Percentiles rank a stretch among this genome's conserved stretches.
These are phyloP conservation scores for Aureobasidium sp. DNA, from an alignment of 2,329 filamentous ascomycete species.

Conservation along the genomic window DNA sequence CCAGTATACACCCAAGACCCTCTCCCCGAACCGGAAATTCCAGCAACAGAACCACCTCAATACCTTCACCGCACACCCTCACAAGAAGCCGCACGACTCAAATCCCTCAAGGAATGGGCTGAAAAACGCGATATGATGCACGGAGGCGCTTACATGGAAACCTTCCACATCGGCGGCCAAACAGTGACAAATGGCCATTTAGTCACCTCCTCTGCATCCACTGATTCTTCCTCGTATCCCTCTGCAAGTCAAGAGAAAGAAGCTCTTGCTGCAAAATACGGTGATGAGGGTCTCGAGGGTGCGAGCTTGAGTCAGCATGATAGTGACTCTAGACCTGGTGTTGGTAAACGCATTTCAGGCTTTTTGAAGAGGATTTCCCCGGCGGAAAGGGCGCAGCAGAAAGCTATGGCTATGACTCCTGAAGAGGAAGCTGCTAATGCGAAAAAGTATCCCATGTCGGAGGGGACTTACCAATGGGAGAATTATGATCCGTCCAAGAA, in stretches of 20 bases:
- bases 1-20: not conserved
- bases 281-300: not conserved
- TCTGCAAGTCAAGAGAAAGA: not conserved
- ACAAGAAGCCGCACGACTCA: not conserved
- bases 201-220: not conserved
- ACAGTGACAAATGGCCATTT: not conserved
- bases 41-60: not conserved
- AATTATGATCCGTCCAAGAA: not conserved
- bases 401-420: not conserved
- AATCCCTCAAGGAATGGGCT: constrained; percentile 1
- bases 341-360: not conserved
- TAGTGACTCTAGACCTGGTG: not conserved
- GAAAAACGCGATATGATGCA: constrained; percentile 3
- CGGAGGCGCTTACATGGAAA: constrained; percentile 1
- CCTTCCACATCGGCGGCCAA: constrained; percentile 4
- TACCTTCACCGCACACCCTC: not conserved
- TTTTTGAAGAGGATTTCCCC: constrained; percentile 6
- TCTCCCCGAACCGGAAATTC: not conserved
- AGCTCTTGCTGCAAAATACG: not conserved
- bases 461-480: constrained; percentile 1
- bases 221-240: not conserved
- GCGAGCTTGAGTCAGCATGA: not conserved
- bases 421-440: not conserved
- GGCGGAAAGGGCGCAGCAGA: constrained; percentile 4
- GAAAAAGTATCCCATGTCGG: constrained; percentile 9